phyloP scores from a whole-genome alignment of 2,329 filamentous ascomycete species.

The Tetracladium maxilliforme region DNA sequence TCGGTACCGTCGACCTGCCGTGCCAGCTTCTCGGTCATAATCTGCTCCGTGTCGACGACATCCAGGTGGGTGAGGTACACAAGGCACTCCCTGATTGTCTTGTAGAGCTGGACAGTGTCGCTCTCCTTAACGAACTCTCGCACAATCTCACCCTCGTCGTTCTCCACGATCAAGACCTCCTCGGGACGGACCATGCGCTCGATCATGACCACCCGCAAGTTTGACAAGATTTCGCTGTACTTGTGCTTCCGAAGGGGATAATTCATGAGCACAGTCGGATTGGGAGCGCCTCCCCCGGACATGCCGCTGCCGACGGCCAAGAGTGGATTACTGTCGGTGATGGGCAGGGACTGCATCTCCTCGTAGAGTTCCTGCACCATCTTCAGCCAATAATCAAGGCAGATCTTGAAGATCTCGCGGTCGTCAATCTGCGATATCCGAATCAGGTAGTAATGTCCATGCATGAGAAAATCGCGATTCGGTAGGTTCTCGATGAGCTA shows the following conservation, averaged over 20 bases:
- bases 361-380: conserved; percentile 96
- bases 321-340: conserved; percentile 84
- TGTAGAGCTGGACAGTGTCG: conserved; percentile 97
- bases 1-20: conserved; percentile 89
- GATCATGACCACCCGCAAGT: conserved; percentile 94
- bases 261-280: conserved; percentile 71
- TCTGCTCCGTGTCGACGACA: conserved; percentile 91
- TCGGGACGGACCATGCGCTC: conserved; percentile 99
- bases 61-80: conserved; percentile 97
- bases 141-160: conserved; percentile 97
- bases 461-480: conserved; percentile 85
- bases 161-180: conserved; percentile 97
- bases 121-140: conserved; percentile 99
- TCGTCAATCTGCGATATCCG: conserved; percentile 98
- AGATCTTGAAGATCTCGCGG: conserved; percentile 98
- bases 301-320: conserved; percentile 62
- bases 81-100: conserved; percentile 92
- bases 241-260: conserved; percentile 96
- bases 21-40: conserved; percentile 97
- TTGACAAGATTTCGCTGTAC: conserved; percentile 86
- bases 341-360: conserved; percentile 93
- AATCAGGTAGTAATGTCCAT: conserved; percentile 96
- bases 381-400: conserved; percentile 97
- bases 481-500: conserved; percentile 90
- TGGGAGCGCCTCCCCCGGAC: conserved; percentile 68